Evolutionary conservation across 2,329 filamentous ascomycete species (phyloP).

Genomic region (Sphaerulina vaccinii): DNA sequence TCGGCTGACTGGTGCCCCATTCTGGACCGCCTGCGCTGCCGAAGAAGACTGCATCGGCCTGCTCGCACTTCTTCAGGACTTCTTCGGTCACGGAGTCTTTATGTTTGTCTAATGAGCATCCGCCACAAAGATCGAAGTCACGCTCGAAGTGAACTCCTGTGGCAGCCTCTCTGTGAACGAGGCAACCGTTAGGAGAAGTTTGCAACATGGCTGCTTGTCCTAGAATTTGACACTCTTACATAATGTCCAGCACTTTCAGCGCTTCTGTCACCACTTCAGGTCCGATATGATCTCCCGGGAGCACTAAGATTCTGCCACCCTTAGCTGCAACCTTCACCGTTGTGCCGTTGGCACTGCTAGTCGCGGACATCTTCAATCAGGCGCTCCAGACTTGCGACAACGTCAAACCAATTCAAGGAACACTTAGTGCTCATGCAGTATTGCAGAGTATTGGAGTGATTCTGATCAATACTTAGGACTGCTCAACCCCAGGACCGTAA

Average conservation of each 20-base stretch:
- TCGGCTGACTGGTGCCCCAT: slow-evolving; percentile 44
- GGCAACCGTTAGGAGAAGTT: too few relatives aligned
- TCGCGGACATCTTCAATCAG: slow-evolving; percentile 1
- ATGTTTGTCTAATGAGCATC: slow-evolving; percentile 47
- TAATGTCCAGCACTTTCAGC: slow-evolving; percentile 47
- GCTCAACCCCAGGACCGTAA: too few relatives aligned
- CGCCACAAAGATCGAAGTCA: slow-evolving; percentile 38
- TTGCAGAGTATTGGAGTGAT: too few relatives aligned
- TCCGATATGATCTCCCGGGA: slow-evolving; percentile 50
- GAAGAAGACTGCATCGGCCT: slow-evolving; percentile 49
- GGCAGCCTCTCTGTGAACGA: slow-evolving; percentile 16
- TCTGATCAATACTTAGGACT: too few relatives aligned
- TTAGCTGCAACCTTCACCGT: slow-evolving; percentile 4
- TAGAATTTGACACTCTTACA: too few relatives aligned
- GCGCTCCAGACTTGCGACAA: not conserved
- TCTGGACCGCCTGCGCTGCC: slow-evolving; percentile 52
- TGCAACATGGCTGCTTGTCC: too few relatives aligned
- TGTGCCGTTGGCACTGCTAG: slow-evolving; percentile 4
- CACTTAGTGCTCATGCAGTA: too few relatives aligned
- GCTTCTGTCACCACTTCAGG: slow-evolving; percentile 54
- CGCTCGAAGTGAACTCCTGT: slow-evolving; percentile 33
- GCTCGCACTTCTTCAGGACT: slow-evolving; percentile 43
- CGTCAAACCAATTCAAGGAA: not conserved
- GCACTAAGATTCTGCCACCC: slow-evolving; percentile 42
- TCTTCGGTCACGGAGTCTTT: slow-evolving; percentile 46